Conservation (phyloP, 2,329 filamentous ascomycete species). For the Zymoseptoria brevis region DNA sequence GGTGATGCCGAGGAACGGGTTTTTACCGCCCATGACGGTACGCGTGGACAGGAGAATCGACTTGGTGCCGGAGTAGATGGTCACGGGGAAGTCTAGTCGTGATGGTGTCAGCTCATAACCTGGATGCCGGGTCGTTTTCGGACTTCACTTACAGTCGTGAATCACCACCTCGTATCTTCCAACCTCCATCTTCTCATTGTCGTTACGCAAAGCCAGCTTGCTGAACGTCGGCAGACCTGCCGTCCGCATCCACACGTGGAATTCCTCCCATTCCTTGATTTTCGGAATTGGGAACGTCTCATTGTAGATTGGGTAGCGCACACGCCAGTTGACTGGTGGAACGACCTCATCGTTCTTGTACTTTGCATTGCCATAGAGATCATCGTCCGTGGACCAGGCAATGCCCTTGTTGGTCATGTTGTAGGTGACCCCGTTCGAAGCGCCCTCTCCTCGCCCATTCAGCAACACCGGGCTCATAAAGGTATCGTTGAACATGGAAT, state of each 20-base stretch:
- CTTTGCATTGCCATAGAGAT: slow-evolving; percentile 62
- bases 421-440: slow-evolving; percentile 47
- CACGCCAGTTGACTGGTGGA: slow-evolving; percentile 79
- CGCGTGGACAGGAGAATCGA: slow-evolving; percentile 81
- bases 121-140: slow-evolving; percentile 2
- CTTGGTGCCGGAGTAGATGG: slow-evolving; percentile 75
- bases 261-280: slow-evolving; percentile 67
- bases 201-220: slow-evolving; percentile 83
- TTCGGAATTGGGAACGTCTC: slow-evolving; percentile 61
- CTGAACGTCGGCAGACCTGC: slow-evolving; percentile 89
- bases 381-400: slow-evolving; percentile 76
- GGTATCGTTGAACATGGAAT: slow-evolving; percentile 94
- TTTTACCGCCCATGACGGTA: slow-evolving; percentile 89
- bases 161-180: slow-evolving; percentile 74
- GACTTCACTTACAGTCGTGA: slow-evolving; percentile 59
- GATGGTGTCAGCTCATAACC: slow-evolving; percentile 10
- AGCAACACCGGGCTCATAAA: slow-evolving; percentile 59
- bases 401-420: slow-evolving; percentile 70
- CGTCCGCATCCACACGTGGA: slow-evolving; percentile 99
- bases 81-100: slow-evolving; percentile 66
- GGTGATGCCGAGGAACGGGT: slow-evolving; percentile 91
- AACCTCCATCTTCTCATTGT: slow-evolving; percentile 55
- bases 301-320: slow-evolving; percentile 64
- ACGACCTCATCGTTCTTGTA: slow-evolving; percentile 60
- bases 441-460: slow-evolving; percentile 39